phyloP scores from a whole-genome alignment of 1,139 yeast species.

The Geotrichum cucujoidarum region DNA sequence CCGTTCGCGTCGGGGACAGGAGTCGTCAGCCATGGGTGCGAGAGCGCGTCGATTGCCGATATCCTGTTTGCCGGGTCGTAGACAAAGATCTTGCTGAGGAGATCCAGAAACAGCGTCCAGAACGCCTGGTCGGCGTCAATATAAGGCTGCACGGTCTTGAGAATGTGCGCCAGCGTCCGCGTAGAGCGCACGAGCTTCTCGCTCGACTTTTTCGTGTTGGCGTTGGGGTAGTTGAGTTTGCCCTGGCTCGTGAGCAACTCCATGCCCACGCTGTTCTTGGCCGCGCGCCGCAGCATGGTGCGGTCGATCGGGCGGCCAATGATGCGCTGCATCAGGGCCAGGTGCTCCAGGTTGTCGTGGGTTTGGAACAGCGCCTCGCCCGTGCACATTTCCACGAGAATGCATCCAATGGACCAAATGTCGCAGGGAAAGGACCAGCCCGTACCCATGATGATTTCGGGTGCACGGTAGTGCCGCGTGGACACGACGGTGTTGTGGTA shows the following conservation, averaged over 20 bases:
- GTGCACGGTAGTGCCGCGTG: slow-evolving; percentile 92
- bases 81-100: slow-evolving; percentile 64
- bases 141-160: slow-evolving; percentile 23
- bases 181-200: slow-evolving; percentile 46
- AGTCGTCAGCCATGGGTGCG: slow-evolving; percentile 53
- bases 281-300: slow-evolving; percentile 30
- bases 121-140: slow-evolving; percentile 29
- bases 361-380: slow-evolving; percentile 97
- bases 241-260: slow-evolving; percentile 22
- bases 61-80: slow-evolving; percentile 77
- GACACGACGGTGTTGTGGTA: slow-evolving; percentile 89
- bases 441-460: slow-evolving; percentile 86
- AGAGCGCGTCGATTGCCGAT: slow-evolving; percentile 66
- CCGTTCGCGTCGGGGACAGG: slow-evolving; percentile 1
- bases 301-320: slow-evolving; percentile 38
- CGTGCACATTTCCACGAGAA: slow-evolving; percentile 80
- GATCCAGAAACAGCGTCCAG: slow-evolving; percentile 47
- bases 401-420: slow-evolving; percentile 95
- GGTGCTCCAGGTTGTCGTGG: slow-evolving; percentile 88
- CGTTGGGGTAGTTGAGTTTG: slow-evolving; percentile 36
- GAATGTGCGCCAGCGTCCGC: slow-evolving; percentile 45
- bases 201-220: slow-evolving; percentile 45
- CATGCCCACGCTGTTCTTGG: slow-evolving; percentile 26
- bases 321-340: slow-evolving; percentile 89
- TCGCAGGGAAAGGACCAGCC: slow-evolving; percentile 97